These are phyloP conservation scores for Grammothele lineata DNA, from an alignment of 768 basidiomycete species.

Conservation along the genomic window DNA sequence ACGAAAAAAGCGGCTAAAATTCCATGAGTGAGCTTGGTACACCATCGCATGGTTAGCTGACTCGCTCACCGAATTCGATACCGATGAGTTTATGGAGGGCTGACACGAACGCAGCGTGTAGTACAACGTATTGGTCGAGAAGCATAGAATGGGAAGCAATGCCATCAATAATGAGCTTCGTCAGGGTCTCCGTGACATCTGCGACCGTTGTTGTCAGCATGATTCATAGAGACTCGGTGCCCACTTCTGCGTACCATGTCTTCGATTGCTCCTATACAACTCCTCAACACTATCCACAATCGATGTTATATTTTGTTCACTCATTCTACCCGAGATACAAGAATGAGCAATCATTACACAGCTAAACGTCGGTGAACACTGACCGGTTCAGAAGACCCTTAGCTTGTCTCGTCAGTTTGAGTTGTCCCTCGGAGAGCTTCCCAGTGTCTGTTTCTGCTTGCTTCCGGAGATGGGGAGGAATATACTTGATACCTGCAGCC, in stretches of 20 bases:
- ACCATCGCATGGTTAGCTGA: not conserved
- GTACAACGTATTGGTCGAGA: conserved; percentile 84
- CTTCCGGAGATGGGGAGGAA: conserved; percentile 78
- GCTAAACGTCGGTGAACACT: conserved; percentile 9
- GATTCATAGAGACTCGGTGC: too few species aligned
- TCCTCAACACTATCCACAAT: conserved; percentile 74
- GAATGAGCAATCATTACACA: too few species aligned
- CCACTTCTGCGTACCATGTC: conserved; percentile 65
- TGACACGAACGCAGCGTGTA: conserved; percentile 83
- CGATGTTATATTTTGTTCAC: conserved; percentile 80
- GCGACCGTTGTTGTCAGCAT: not conserved
- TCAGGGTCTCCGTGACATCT: conserved; percentile 84
- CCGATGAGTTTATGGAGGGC: conserved; percentile 78
- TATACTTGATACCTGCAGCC: conserved; percentile 53
- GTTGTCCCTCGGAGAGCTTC: conserved; percentile 32
- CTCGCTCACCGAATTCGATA: conserved; percentile 77
- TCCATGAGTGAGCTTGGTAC: not conserved
- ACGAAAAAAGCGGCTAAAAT: conserved; percentile 74
- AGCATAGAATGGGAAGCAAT: conserved; percentile 78
- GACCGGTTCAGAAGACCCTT: conserved; percentile 90
- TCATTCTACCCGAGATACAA: conserved; percentile 61
- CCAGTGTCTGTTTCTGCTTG: conserved; percentile 32
- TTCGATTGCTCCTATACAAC: conserved; percentile 67
- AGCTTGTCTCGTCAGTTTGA: conserved; percentile 67
- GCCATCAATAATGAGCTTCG: conserved; percentile 69